Evolutionary conservation across 2,329 filamentous ascomycete species (phyloP).

Genomic region (Eutypa lata): DNA sequence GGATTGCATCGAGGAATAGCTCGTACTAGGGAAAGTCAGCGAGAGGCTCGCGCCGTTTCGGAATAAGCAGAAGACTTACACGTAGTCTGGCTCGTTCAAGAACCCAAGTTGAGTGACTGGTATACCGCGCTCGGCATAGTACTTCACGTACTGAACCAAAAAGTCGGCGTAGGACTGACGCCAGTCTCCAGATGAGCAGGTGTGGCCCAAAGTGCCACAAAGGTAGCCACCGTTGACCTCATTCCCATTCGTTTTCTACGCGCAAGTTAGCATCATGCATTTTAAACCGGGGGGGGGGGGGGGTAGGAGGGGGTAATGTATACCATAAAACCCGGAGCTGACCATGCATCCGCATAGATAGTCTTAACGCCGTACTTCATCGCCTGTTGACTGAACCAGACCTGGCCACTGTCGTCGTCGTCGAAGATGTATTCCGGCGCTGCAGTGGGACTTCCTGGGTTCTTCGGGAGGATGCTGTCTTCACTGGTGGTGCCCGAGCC

Average conservation of each 20-base stretch:
- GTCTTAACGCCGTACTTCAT: slow-evolving; percentile 34
- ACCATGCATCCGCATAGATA: slow-evolving; percentile 44
- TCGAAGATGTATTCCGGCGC: slow-evolving; percentile 44
- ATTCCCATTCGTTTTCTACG: neutral
- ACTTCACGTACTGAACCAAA: slow-evolving; percentile 44
- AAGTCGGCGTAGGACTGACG: slow-evolving; percentile 46
- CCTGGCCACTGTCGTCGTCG: slow-evolving; percentile 44
- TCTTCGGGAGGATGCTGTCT: slow-evolving; percentile 40
- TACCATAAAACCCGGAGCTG: slow-evolving; percentile 45
- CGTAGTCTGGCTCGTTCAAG: slow-evolving; percentile 44
- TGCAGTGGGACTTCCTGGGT: slow-evolving; percentile 38
- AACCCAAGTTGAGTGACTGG: slow-evolving; percentile 44
- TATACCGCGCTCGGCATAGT: slow-evolving; percentile 41
- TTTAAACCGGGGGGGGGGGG: neutral
- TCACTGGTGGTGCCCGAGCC: slow-evolving; percentile 31
- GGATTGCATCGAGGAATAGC: slow-evolving; percentile 36
- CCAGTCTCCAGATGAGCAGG: slow-evolving; percentile 42
- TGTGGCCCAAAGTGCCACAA: slow-evolving; percentile 36
- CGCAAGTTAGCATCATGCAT: neutral
- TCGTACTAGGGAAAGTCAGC: slow-evolving; percentile 18
- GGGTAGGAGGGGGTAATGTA: neutral
- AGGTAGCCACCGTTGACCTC: slow-evolving; percentile 17
- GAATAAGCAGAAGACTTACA: slow-evolving; percentile 10
- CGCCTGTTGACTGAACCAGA: slow-evolving; percentile 50
- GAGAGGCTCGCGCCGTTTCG: too few species aligned